Evolutionary conservation across 257 asterid species (phyloP).

Genomic region (Penstemon eatonii): DNA sequence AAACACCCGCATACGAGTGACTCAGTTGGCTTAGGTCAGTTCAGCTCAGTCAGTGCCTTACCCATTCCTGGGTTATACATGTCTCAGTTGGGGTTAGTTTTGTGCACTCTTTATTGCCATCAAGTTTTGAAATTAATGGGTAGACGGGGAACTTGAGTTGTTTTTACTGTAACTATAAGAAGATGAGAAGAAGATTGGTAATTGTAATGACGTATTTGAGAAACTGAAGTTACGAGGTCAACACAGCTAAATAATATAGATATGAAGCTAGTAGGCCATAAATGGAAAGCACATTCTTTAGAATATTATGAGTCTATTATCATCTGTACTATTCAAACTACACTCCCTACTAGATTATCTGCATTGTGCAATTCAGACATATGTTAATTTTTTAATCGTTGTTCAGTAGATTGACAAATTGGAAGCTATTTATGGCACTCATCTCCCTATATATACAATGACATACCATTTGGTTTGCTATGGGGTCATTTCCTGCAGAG

Average conservation of each 20-base stretch:
- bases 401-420: not conserved
- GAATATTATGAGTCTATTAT: not conserved
- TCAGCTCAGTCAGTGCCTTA: not conserved
- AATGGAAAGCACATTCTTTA: not conserved
- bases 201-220: not conserved
- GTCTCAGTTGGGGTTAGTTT: not conserved
- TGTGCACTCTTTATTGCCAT: not conserved
- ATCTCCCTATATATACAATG: not conserved
- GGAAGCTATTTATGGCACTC: not conserved
- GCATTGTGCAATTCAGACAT: not conserved
- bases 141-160: not conserved
- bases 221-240: not conserved
- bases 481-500: not conserved
- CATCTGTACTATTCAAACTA: conserved; percentile 1
- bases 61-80: conserved; percentile 4
- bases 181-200: not conserved
- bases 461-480: not conserved
- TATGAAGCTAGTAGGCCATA: not conserved
- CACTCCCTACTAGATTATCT: conserved; percentile 3
- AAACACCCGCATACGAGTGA: too few species aligned
- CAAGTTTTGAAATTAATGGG: not conserved
- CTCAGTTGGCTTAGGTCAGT: not conserved
- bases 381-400: conserved; percentile 8
- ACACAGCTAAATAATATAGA: not conserved
- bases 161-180: not conserved